Evolutionary conservation across 108 stramenopile species (phyloP), one percentile per base, ranked within the genome.

Genomic region (Pelagomonas calceolata): DNA sequence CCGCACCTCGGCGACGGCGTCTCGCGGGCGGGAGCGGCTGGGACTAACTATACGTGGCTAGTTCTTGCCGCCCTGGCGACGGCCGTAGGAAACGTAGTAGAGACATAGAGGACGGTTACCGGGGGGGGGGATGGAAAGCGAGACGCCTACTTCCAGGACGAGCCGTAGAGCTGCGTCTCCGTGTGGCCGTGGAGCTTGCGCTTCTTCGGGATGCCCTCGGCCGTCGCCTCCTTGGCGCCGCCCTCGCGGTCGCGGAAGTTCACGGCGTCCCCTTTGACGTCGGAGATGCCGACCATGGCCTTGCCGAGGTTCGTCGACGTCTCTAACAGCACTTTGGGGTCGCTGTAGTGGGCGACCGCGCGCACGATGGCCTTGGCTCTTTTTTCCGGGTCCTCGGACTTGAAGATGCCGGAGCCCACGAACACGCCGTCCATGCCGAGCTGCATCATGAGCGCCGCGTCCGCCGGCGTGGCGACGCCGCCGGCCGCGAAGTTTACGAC

Each of bases 401-500:
- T 96, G 88, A 98, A 98, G 77, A 98, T 98, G 14, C 98, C 98
- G 69, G 87, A 88, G 30, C 98, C 98, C 16, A 98, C 98, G 75
- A 98, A 98, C 60, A 98, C 98, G 32, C 98, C 98, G 78, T 98
- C 98, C 79, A 96, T 85, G 69, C 98, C 98, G 26, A 98, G 86
- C 86, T 98, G 98, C 98, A 98, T 98, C 95, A 98, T 97, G 68
- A 98, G 85, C 10, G 98, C 98, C 7, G 98, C 98, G 79, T 98
- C 98, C 21, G 96, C 96, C 14, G 98, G 98, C 63, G 98, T 98
- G 68, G 98, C 98, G 34, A 98, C 94, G 34, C 98, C 98, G 32
- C 98, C 98, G 30, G 98, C 98, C 64, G 98, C 98, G 78, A 98
- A 98, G 84, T 98, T 98, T 4, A 98, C 98, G 10, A 98, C 95